Base-by-base conservation (phyloP, 2,329 filamentous ascomycete species). In the Scedosporium minutisporum region DNA sequence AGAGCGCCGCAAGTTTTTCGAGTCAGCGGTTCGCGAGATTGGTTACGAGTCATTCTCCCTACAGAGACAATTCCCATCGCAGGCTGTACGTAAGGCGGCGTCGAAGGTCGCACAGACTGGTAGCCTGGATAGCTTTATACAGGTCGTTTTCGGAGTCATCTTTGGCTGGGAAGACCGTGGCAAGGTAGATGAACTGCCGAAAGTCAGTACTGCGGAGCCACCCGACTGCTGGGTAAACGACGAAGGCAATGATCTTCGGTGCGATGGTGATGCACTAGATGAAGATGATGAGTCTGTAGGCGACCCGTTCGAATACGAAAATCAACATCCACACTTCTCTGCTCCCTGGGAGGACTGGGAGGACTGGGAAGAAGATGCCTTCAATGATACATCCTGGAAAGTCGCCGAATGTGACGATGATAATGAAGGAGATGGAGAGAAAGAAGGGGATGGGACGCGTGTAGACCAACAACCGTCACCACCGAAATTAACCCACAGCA, bases 61-160 rank as follows among this genome's bases (percentile, higher is more conserved):
- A 6, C 46, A 18, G 16, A 42, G n/a, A 10, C 41, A 10, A 10
- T 62, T 57, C 29, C 38, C 27, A 38, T 58, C 62, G 14, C 33
- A 44, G 25, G 48, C 41, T 12, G 48, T 46, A 14, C 62, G 48
- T 12, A 21, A 38, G 12, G 48, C 62, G 14, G 51, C 60, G 18
- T 62, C 64, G 18, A 64, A 65, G 23, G 61, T 44, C 55, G 58
- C 38, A 25, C 60, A 57, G 23, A 65, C 64, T 23, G 63, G 63
- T 12, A 65, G 63, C 46, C 46, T 65, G 53, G 60, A 63, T 42
- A 66, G 59, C 57, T 62, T 66, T 25, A 18, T 63, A n/a, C 61
- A 65, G 46, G 38, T 63, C 14, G 27, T 63, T 6, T 65, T 33
- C 41, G 41, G 60, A 23, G 48, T 59, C 3, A 38, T 42, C 6